phyloP scores from a whole-genome alignment of 2,329 filamentous ascomycete species.

The Akanthomyces muscarius region DNA sequence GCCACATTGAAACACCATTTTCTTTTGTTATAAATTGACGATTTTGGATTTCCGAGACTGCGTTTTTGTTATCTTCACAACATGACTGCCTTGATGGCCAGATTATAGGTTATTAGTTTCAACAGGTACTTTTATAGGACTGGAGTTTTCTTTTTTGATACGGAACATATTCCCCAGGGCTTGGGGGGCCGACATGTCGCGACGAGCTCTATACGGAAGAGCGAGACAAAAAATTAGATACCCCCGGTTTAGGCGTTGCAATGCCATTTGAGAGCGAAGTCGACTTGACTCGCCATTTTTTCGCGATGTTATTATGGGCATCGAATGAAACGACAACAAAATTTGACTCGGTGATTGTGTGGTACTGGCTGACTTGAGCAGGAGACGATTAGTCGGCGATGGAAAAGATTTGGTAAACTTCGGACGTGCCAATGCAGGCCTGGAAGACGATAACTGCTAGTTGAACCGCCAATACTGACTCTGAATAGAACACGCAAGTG shows the following conservation, averaged over 20 bases:
- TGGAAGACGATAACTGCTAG: no score
- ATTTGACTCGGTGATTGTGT: no score
- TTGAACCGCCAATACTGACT: no score
- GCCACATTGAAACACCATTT: background rate
- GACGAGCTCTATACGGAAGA: background rate
- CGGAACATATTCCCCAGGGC: background rate
- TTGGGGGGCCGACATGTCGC: background rate
- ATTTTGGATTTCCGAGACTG: background rate
- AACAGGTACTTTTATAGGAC: constrained; percentile 17
- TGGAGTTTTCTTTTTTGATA: constrained; percentile 9
- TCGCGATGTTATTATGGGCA: background rate
- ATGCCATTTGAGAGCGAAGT: constrained; percentile 3
- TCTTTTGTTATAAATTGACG: constrained; percentile 13
- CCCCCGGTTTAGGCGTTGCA: constrained; percentile 12
- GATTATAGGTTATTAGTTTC: constrained; percentile 15
- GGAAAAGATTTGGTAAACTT: no score
- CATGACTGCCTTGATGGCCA: background rate
- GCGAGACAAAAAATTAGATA: constrained; percentile 7
- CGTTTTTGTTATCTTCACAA: background rate
- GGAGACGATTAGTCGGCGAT: no score
- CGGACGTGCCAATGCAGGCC: no score
- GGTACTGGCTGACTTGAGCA: no score
- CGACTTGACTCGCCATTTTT: background rate
- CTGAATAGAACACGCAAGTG: no score
- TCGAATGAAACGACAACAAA: no score